Conservation (phyloP, 164 flowering plant species). For the Annona squamosa region DNA sequence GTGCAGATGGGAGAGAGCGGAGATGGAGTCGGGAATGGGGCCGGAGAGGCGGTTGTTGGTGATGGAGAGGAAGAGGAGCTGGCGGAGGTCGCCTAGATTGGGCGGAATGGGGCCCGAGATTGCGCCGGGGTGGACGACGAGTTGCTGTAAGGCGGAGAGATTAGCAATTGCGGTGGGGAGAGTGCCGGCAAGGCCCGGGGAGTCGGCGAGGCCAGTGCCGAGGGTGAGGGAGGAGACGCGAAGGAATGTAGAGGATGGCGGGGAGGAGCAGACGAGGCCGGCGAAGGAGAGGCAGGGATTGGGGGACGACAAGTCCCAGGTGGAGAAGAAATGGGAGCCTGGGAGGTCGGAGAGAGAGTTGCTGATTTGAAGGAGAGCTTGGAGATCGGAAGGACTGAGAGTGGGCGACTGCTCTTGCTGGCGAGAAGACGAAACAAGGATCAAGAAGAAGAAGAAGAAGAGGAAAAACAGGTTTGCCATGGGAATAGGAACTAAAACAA, state of each 20-base stretch:
- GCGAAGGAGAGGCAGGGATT: constrained; percentile 53
- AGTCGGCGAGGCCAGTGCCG: constrained; percentile 53
- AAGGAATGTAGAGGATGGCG: constrained; percentile 1
- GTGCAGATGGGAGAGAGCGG: constrained; percentile 37
- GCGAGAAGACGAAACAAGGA: not conserved
- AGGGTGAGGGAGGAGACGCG: constrained; percentile 48
- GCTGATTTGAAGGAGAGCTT: constrained; percentile 33
- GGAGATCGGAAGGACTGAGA: constrained; percentile 25
- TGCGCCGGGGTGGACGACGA: constrained; percentile 54
- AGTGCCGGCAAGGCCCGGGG: constrained; percentile 55
- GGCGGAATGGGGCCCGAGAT: constrained; percentile 64
- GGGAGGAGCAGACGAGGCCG: constrained; percentile 37
- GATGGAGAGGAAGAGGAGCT: constrained; percentile 53
- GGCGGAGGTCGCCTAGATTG: constrained; percentile 32
- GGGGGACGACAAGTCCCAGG: constrained; percentile 54
- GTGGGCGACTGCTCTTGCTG: not conserved
- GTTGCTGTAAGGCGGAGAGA: constrained; percentile 45
- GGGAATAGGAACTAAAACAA: not conserved
- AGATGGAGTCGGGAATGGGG: constrained; percentile 36
- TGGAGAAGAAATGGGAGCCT: constrained; percentile 42
- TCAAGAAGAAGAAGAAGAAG: constrained; percentile 4
- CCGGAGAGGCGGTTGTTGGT: constrained; percentile 59
- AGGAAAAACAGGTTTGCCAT: not conserved
- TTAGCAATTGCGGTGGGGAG: constrained; percentile 36
- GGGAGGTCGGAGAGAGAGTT: constrained; percentile 35